Evolutionary conservation across 2,329 filamentous ascomycete species (phyloP).

Genomic region (Aspergillus bombycis): DNA sequence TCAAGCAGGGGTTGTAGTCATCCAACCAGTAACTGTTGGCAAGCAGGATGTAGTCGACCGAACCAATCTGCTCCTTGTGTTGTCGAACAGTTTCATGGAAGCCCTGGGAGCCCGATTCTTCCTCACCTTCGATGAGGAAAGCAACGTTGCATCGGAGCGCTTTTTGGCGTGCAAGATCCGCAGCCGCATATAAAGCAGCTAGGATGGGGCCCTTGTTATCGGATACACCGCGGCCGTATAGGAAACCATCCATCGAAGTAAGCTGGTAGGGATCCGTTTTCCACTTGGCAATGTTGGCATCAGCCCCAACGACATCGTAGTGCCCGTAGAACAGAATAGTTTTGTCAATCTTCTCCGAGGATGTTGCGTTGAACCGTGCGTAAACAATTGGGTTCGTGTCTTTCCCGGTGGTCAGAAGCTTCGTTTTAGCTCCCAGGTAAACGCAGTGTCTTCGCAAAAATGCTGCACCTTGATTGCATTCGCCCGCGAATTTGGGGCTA

Average conservation of each 20-base stretch:
- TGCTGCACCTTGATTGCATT: conserved; percentile 89
- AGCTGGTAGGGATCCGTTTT: conserved; percentile 85
- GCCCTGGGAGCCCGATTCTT: conserved; percentile 89
- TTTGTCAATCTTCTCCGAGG: conserved; percentile 68
- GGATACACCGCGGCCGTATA: conserved; percentile 94
- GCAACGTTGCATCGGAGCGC: conserved; percentile 83
- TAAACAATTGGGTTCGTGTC: conserved; percentile 89
- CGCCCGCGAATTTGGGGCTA: conserved; percentile 80
- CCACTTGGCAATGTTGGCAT: conserved; percentile 82
- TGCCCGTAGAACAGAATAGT: conserved; percentile 96
- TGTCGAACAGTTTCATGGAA: conserved; percentile 81
- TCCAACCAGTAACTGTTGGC: conserved; percentile 99
- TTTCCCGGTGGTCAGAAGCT: conserved; percentile 82
- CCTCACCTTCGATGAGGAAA: conserved; percentile 95
- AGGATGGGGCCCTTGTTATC: conserved; percentile 98
- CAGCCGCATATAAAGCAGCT: conserved; percentile 89
- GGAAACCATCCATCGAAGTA: conserved; percentile 84
- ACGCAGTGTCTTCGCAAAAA: conserved; percentile 90
- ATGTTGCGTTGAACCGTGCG: conserved; percentile 80
- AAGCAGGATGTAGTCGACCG: conserved; percentile 90
- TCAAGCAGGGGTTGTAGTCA: conserved; percentile 91
- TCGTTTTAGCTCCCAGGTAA: conserved; percentile 83
- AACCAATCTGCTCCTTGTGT: conserved; percentile 82
- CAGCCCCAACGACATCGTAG: conserved; percentile 94
- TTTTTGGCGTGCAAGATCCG: conserved; percentile 84